A percentile compares a stretch with the other conserved stretches of the same genome.
Evolutionary conservation across 2,329 filamentous ascomycete species (phyloP).

Genomic region (Didymosphaeria variabile): DNA sequence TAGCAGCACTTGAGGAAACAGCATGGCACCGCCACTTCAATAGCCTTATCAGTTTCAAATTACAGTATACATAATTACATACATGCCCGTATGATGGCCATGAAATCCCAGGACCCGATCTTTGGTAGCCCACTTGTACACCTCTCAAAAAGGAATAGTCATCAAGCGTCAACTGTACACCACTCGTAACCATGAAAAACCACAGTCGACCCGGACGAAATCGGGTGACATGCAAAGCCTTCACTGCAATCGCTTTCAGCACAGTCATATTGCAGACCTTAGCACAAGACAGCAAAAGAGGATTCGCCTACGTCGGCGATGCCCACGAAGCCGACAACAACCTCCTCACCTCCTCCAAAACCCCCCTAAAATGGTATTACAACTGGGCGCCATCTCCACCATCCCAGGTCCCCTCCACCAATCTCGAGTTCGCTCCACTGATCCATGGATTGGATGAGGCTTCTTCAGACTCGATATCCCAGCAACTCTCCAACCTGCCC

Average conservation of each 20-base stretch:
- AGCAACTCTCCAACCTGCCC: conserved; percentile 67
- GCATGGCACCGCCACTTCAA: conserved; percentile 18
- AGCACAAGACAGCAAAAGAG: conserved; percentile 65
- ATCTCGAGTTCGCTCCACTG: conserved; percentile 81
- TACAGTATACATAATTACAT: background rate
- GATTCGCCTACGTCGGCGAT: conserved; percentile 74
- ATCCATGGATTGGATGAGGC: conserved; percentile 70
- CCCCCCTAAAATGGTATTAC: conserved; percentile 83
- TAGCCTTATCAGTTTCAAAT: conserved; percentile 10
- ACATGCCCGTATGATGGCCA: background rate
- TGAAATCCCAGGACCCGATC: background rate
- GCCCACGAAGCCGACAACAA: conserved; percentile 67
- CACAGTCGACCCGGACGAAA: background rate
- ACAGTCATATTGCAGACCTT: background rate
- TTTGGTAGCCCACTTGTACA: background rate
- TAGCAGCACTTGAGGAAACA: conserved; percentile 6
- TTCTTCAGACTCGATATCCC: conserved; percentile 60
- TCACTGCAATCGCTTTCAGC: background rate
- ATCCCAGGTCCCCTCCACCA: conserved; percentile 61
- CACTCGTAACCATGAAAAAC: background rate
- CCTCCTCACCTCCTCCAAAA: conserved; percentile 67
- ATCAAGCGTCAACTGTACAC: background rate
- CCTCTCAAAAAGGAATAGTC: conserved; percentile 8
- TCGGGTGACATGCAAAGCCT: background rate
- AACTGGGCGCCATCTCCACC: conserved; percentile 71